Conservation (phyloP, 2,329 filamentous ascomycete genomes). For the Penicillium sumatraense region DNA sequence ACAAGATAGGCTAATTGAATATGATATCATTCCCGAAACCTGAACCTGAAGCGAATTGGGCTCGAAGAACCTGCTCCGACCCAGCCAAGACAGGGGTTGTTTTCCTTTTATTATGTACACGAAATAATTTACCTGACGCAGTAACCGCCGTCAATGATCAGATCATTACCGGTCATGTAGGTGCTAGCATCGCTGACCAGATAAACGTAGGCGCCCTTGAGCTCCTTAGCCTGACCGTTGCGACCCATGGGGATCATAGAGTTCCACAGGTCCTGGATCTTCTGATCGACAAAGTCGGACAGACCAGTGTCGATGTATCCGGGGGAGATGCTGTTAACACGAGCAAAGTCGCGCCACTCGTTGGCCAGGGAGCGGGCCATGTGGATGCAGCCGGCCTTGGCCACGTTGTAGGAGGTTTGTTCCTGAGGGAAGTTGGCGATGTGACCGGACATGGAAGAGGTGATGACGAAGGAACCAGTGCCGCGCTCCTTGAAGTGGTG, state of each 20-base stretch:
- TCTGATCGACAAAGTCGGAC: constrained; percentile 66
- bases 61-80: constrained; percentile 1
- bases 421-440: constrained; percentile 65
- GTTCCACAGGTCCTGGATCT: constrained; percentile 62
- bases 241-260: constrained; percentile 65
- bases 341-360: constrained; percentile 72
- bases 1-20: background rate
- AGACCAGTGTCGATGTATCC: constrained; percentile 72
- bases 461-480: constrained; percentile 68
- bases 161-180: constrained; percentile 55
- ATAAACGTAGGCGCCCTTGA: constrained; percentile 64
- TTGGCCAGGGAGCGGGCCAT: constrained; percentile 67
- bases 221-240: constrained; percentile 67
- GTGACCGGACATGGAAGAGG: constrained; percentile 64
- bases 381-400: constrained; percentile 71
- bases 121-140: constrained; percentile 41
- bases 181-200: constrained; percentile 53
- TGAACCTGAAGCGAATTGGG: background rate
- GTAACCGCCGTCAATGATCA: constrained; percentile 57
- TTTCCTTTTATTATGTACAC: constrained; percentile 14
- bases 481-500: constrained; percentile 72
- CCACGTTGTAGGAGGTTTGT: constrained; percentile 68
- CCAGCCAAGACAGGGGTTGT: background rate
- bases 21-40: constrained; percentile 7
- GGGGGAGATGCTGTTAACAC: constrained; percentile 70